Conservation (phyloP, 78 protist genomes). For the Acrasis kona region DNA sequence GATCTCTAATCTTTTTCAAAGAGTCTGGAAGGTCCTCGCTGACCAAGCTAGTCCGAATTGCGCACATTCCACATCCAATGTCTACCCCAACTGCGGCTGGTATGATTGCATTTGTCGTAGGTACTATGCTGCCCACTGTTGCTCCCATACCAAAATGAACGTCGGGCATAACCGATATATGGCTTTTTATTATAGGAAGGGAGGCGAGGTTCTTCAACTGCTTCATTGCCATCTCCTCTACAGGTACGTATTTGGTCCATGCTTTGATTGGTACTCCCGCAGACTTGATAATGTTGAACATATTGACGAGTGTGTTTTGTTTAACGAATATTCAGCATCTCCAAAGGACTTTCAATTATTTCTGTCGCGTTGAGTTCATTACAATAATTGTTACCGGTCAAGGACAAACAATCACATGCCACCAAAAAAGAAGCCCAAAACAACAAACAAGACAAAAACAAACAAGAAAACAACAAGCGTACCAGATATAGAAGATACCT, state of each 20-base stretch:
- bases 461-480: too few relatives aligned
- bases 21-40: conserved; percentile 15
- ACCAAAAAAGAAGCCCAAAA: too few relatives aligned
- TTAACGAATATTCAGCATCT: too few relatives aligned
- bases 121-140: conserved; percentile 28
- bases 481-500: too few relatives aligned
- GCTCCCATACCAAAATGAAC: conserved; percentile 40
- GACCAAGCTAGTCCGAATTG: conserved; percentile 4
- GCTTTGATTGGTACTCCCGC: not conserved
- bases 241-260: conserved; percentile 14
- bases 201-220: conserved; percentile 1
- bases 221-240: conserved; percentile 3
- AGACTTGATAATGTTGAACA: too few relatives aligned
- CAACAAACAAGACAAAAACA: too few relatives aligned
- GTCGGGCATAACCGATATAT: conserved; percentile 24
- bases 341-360: too few relatives aligned
- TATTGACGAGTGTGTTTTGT: too few relatives aligned
- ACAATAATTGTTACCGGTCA: too few relatives aligned
- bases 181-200: conserved; percentile 12
- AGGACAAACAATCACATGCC: too few relatives aligned
- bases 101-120: conserved; percentile 10
- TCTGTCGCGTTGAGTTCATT: too few relatives aligned
- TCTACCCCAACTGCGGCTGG: conserved; percentile 51
- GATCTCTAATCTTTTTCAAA: not conserved
- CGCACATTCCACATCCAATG: conserved; percentile 38